A percentile compares a stretch with the other conserved stretches of the same genome.
Evolutionary conservation across 371 early-diverging fungal genomes (phyloP).

Genomic region (Mucor irregularis): DNA sequence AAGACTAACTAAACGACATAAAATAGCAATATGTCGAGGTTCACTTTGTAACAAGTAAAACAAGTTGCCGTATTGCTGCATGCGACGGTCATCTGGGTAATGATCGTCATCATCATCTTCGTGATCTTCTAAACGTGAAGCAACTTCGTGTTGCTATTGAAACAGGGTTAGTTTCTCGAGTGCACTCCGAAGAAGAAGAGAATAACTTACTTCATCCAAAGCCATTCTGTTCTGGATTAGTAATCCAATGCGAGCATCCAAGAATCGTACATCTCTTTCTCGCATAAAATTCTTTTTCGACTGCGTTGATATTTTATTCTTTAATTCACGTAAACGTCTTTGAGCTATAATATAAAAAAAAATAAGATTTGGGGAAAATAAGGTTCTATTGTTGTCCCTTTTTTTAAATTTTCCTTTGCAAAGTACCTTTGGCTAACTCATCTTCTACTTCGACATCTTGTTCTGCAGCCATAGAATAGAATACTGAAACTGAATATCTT

Average conservation of each 20-base stretch:
- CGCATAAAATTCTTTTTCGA: constrained; percentile 94
- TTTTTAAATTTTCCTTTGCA: not conserved
- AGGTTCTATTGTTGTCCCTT: not conserved
- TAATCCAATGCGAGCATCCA: constrained; percentile 93
- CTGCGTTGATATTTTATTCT: constrained; percentile 86
- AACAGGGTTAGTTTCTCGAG: not conserved
- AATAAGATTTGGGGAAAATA: not conserved
- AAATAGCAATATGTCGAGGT: constrained; percentile 90
- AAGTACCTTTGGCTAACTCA: constrained; percentile 72
- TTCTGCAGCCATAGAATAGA: constrained; percentile 94
- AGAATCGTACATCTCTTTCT: constrained; percentile 92
- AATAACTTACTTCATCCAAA: constrained; percentile 65
- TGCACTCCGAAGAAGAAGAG: not conserved
- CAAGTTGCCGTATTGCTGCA: constrained; percentile 89
- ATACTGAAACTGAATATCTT: constrained; percentile 84
- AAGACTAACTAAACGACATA: constrained; percentile 84
- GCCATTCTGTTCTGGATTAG: constrained; percentile 95
- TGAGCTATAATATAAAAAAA: constrained; percentile 65
- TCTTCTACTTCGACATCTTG: constrained; percentile 93
- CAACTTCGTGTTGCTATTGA: constrained; percentile 77
- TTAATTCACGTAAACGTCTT: constrained; percentile 80
- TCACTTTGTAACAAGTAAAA: constrained; percentile 92
- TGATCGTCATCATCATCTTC: constrained; percentile 69
- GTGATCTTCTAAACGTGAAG: constrained; percentile 73
- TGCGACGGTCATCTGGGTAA: constrained; percentile 80